Conservation (phyloP, 2,329 filamentous ascomycete genomes). For the Cytospora chrysosperma region DNA sequence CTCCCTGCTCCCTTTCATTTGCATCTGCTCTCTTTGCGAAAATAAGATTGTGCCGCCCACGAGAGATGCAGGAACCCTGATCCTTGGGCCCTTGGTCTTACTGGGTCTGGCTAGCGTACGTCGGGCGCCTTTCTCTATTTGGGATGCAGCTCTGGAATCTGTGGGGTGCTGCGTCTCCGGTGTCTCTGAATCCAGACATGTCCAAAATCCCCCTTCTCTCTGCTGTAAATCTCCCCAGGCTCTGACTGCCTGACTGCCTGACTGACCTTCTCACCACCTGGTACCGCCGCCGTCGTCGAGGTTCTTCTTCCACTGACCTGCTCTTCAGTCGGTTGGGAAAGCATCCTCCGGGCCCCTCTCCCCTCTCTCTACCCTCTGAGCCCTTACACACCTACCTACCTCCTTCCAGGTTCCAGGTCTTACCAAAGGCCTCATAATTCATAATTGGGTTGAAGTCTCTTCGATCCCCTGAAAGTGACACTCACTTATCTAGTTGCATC, state of each 20-base stretch:
- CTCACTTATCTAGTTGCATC: conserved; percentile 10
- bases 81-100: neutral
- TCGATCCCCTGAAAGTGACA: conserved; percentile 12
- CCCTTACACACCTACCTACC: no score
- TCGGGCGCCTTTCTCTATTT: neutral
- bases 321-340: neutral
- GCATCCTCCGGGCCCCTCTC: neutral
- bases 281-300: neutral
- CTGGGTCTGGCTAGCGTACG: neutral
- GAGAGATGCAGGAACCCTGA: neutral
- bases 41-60: neutral
- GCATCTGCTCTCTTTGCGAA: neutral
- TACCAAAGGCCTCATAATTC: neutral
- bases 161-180: neutral
- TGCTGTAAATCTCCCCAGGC: neutral
- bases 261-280: neutral
- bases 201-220: neutral
- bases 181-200: neutral
- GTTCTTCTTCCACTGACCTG: neutral
- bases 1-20: neutral
- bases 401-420: neutral
- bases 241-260: no score
- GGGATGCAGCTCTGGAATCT: neutral
- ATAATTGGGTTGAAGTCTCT: conserved; percentile 15
- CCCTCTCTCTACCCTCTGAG: no score